Conservation (phyloP, 495 filamentous ascomycete species). For the Penicillium maclennaniae region DNA sequence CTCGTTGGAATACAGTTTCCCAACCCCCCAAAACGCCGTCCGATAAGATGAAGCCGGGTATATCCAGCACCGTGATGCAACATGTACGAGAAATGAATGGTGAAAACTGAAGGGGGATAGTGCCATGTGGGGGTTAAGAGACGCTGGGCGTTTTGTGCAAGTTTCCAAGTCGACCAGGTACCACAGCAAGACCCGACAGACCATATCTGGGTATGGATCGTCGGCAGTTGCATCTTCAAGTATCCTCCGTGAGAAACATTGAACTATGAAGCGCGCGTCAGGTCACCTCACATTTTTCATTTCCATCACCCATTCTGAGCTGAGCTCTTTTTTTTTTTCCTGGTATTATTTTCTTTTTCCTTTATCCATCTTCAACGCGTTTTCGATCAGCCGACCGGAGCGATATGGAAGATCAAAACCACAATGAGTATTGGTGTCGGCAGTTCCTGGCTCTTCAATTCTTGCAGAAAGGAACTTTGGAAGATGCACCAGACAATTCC, state of each 20-base stretch:
- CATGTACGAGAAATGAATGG: conserved; percentile 42
- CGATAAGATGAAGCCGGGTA: conserved; percentile 49
- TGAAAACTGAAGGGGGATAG: conserved; percentile 13
- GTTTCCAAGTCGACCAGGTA: neutral
- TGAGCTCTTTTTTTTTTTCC: neutral
- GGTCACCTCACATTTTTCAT: neutral
- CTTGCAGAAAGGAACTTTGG: neutral
- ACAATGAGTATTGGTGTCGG: neutral
- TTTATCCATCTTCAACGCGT: neutral
- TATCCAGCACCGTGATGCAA: conserved; percentile 55
- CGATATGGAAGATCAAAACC: neutral
- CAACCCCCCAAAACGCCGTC: conserved; percentile 40
- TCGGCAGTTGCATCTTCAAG: neutral
- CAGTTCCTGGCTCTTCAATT: neutral
- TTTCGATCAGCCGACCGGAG: neutral
- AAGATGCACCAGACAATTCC: neutral
- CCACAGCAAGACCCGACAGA: neutral
- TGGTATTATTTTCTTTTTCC: neutral
- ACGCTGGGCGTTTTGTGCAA: neutral
- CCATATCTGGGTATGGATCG: neutral
- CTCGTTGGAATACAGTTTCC: conserved; percentile 23
- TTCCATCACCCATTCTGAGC: neutral
- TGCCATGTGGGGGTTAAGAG: neutral
- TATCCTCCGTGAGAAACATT: neutral
- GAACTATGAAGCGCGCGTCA: neutral